Conservation (phyloP, 768 basidiomycete genomes). For the Lentinus tigrinus region DNA sequence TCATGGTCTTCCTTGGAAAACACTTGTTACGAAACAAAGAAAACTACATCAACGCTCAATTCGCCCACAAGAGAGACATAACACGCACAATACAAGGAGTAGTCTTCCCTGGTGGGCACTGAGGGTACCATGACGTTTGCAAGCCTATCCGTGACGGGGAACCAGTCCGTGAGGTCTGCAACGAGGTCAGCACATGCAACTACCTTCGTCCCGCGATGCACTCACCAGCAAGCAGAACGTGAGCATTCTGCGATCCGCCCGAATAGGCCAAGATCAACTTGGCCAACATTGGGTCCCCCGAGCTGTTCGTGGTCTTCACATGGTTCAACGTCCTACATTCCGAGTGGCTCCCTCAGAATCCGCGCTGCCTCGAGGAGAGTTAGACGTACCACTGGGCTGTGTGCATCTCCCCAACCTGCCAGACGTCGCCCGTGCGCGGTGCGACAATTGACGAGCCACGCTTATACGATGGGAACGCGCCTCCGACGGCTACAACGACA, state of each 20-base stretch:
- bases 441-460: constrained; percentile 3
- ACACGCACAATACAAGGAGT: constrained; percentile 8
- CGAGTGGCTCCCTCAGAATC: neutral
- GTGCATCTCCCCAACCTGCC: constrained; percentile 15
- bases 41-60: too few relatives aligned
- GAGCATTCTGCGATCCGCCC: neutral
- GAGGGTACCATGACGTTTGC: constrained; percentile 15
- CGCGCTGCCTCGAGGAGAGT: too few relatives aligned
- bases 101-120: constrained; percentile 10
- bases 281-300: constrained; percentile 2
- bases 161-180: constrained; percentile 13
- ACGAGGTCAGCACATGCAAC: neutral
- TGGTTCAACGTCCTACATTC: constrained; percentile 3
- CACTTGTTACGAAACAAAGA: neutral
- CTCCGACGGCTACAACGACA: constrained; percentile 6
- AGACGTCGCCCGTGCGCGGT: constrained; percentile 12
- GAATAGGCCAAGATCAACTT: constrained; percentile 8
- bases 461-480: constrained; percentile 7
- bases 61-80: too few relatives aligned
- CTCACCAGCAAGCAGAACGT: constrained; percentile 10
- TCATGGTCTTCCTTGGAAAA: constrained; percentile 9
- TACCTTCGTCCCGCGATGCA: neutral
- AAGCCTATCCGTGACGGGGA: constrained; percentile 14
- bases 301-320: constrained; percentile 7
- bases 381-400: constrained; percentile 12